A percentile compares a stretch with the other conserved stretches of the same genome.
These are phyloP conservation scores for Calonectria honghensis DNA, from an alignment of 2,329 filamentous ascomycete genomes.

Conservation along the genomic window DNA sequence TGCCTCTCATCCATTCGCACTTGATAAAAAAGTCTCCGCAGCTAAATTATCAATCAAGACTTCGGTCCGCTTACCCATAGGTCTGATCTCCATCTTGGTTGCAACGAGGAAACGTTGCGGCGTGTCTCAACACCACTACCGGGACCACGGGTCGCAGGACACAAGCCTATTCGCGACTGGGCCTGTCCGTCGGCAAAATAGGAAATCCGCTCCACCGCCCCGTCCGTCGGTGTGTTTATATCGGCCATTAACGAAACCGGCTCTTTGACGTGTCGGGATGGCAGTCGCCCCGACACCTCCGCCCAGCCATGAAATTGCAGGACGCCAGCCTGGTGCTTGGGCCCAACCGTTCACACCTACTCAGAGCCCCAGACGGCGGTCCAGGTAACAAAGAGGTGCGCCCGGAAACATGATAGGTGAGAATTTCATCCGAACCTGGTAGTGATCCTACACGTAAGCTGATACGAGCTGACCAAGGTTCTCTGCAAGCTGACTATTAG, in stretches of 20 bases:
- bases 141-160: background rate
- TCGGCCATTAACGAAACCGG: background rate
- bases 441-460: constrained; percentile 36
- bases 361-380: background rate
- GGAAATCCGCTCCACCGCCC: background rate
- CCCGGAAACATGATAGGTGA: background rate
- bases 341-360: background rate
- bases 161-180: constrained; percentile 4
- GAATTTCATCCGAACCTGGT: background rate
- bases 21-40: background rate
- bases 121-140: constrained; percentile 1
- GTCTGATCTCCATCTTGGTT: background rate
- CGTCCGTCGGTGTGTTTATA: background rate
- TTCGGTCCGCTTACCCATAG: background rate
- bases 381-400: background rate
- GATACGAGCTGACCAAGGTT: constrained; percentile 29
- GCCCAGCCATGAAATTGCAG: background rate
- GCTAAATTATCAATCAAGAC: background rate
- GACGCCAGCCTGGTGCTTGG: background rate
- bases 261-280: background rate
- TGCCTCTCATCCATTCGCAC: background rate
- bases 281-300: background rate
- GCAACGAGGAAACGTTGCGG: background rate
- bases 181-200: background rate
- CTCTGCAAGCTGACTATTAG: constrained; percentile 1